These are phyloP conservation scores for Psilocybe subaeruginosa DNA, from an alignment of 768 basidiomycete species.

Conservation along the genomic window DNA sequence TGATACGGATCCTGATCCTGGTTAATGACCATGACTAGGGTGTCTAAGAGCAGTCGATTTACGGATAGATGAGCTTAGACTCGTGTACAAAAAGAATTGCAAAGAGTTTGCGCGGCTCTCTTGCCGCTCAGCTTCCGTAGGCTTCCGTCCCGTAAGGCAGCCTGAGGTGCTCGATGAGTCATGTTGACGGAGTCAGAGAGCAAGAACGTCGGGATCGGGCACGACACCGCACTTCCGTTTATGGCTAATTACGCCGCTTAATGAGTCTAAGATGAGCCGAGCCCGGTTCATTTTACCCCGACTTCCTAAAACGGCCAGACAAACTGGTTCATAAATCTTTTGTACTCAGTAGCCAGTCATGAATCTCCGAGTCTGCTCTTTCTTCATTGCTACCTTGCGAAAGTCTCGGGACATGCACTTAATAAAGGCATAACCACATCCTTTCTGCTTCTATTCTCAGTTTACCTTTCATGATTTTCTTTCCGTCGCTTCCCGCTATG, in stretches of 20 bases:
- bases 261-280: background rate
- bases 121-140: no score
- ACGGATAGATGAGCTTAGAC: background rate
- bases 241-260: constrained; percentile 3
- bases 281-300: background rate
- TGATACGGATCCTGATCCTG: background rate
- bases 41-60: no score
- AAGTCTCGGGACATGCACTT: background rate
- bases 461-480: constrained; percentile 1
- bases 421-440: background rate
- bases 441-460: background rate
- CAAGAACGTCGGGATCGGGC: constrained; percentile 6
- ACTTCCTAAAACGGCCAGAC: background rate
- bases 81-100: no score
- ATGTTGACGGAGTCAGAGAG: background rate
- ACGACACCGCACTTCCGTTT: constrained; percentile 4
- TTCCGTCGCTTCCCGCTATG: background rate
- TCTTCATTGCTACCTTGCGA: background rate
- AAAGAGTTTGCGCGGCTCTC: no score
- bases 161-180: background rate
- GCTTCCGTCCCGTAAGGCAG: no score
- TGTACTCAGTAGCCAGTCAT: no score
- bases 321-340: background rate
- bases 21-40: no score
- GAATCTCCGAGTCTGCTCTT: background rate